phyloP scores from a whole-genome alignment of 805 yeast genomes.

The Wickerhamiella dianesei region DNA sequence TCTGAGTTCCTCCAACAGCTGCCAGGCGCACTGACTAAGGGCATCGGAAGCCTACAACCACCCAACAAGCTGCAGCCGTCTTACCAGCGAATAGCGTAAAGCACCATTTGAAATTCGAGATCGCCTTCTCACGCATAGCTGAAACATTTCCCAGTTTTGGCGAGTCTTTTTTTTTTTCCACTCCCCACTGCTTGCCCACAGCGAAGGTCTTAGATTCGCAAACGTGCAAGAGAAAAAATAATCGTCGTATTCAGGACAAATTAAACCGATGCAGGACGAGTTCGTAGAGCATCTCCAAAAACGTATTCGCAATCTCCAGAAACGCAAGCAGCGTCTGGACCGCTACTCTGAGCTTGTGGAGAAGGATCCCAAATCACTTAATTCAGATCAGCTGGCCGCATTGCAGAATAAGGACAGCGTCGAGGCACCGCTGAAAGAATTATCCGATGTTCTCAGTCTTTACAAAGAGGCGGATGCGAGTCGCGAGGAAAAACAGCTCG shows the following conservation, averaged over 20 bases:
- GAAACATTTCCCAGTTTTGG: background rate
- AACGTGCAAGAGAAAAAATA: background rate
- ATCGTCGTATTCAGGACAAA: background rate
- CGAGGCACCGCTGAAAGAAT: conserved; percentile 26
- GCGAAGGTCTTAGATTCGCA: background rate
- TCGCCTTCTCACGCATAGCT: background rate
- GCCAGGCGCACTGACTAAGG: no score
- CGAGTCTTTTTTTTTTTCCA: background rate
- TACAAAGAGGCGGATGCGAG: conserved; percentile 15
- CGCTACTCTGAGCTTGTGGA: conserved; percentile 24
- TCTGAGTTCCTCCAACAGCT: no score
- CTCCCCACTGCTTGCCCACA: background rate
- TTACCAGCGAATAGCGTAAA: background rate
- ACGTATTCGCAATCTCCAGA: conserved; percentile 27
- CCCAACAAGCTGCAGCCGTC: no score
- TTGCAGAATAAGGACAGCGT: conserved; percentile 24
- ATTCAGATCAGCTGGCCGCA: conserved; percentile 27
- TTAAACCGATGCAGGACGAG: conserved; percentile 11
- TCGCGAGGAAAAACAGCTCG: conserved; percentile 8
- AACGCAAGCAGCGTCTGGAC: conserved; percentile 26
- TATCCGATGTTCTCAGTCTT: conserved; percentile 20
- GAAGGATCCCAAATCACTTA: conserved; percentile 19
- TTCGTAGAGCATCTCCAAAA: conserved; percentile 17
- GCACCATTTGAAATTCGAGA: background rate
- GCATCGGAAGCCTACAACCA: no score